Evolutionary conservation across 768 basidiomycete species (phyloP), one percentile per base, ranked within the genome.

Genomic region (Cytidiella melzeri): DNA sequence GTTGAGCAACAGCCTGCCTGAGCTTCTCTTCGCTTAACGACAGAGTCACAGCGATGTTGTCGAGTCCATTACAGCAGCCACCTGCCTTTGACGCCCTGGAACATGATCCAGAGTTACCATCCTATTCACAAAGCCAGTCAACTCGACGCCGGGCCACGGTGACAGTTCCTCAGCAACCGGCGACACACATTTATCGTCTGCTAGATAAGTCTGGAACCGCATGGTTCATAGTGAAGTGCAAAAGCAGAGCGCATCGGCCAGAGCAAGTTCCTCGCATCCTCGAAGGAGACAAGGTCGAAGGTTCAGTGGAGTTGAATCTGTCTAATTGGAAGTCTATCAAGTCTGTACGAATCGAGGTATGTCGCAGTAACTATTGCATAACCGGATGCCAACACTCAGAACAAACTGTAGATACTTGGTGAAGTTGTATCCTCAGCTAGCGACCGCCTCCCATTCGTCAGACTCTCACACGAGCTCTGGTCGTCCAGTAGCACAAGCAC

Each of bases 341-440:
- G 26, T 51, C 46, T 3, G 45, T 55, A 3, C 25, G 41, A 11
- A 42, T 51, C 21, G 9, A 21, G 24, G 53, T 55, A 30, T 42
- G 53, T 47, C 4, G 25, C 20, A 13, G 11, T 26, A 24, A 12
- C 18, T 3, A 45, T 36, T 10, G 12, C 18, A 23, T 28, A 9
- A 25, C 43, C 20, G n/a, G 5, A 25, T 3, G 23, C 19, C 10
- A 7, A 23, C 13, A 47, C 19, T 43, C 21, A 41, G 11, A 37
- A 3, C 27, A 2, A 34, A 12, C 13, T 19, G 18, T 38, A 55
- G 53, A 41, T 55, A 12, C 26, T 37, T 19, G 53, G 53, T 34
- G 53, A 55, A 36, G 18, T 55, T 23, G 47, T 49, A 5, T 36
- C 48, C 7, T 30, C 52, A n/a, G 25, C 51, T 11, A 51, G 25